Conservation (phyloP, 139 green algal species). For the Closterium sp. region DNA sequence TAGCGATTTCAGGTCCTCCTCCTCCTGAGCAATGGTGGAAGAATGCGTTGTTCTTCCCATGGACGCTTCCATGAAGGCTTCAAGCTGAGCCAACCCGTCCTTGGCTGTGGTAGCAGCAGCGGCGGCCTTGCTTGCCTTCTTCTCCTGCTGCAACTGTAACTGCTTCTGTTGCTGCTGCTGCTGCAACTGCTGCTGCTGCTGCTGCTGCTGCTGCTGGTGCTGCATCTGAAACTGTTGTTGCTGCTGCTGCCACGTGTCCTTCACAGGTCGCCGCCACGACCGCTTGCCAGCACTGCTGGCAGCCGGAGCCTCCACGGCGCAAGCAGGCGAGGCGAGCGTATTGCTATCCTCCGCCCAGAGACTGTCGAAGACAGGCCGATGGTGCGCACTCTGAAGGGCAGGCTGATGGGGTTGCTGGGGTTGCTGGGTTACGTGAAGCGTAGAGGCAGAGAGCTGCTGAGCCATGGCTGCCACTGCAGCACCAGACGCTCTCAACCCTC, state of each 20-base stretch:
- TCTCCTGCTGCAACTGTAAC: neutral
- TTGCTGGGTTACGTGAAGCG: too few species aligned
- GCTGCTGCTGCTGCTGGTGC: too few species aligned
- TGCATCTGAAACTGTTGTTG: too few species aligned
- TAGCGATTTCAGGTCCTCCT: neutral
- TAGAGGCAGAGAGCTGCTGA: neutral
- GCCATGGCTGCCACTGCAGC: neutral
- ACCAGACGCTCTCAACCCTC: too few species aligned
- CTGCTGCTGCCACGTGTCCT: neutral
- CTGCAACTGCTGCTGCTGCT: too few species aligned
- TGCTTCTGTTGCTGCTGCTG: too few species aligned
- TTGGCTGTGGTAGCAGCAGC: neutral
- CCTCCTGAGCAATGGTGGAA: neutral
- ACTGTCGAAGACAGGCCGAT: neutral
- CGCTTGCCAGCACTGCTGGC: neutral
- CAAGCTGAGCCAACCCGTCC: neutral
- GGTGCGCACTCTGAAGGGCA: neutral
- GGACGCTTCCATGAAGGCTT: neutral
- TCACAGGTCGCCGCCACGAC: neutral
- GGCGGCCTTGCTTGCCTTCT: neutral
- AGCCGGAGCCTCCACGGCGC: neutral
- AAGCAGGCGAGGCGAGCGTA: neutral
- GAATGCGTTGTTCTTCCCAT: neutral
- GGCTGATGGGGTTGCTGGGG: too few species aligned
- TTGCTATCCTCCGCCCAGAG: neutral